Evolutionary conservation across 345 rosid genomes (phyloP).

Genomic region (Excoecaria cochinchinensis): DNA sequence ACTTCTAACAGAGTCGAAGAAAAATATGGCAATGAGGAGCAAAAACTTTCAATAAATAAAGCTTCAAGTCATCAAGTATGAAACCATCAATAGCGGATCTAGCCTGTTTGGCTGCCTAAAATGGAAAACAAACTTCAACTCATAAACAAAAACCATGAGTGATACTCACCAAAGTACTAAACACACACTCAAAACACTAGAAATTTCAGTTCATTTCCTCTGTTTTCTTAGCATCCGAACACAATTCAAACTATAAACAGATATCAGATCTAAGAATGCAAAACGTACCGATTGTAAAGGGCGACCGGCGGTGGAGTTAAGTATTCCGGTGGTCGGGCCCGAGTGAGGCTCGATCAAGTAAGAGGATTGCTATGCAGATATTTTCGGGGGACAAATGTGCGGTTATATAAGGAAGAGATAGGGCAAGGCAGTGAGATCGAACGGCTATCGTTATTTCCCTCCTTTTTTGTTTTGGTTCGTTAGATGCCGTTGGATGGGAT

Average conservation of each 20-base stretch:
- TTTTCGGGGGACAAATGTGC: neutral
- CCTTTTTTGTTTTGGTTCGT: slow-evolving; percentile 9
- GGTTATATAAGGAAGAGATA: slow-evolving; percentile 11
- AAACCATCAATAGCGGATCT: neutral
- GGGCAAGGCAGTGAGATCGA: slow-evolving; percentile 28
- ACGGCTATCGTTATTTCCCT: slow-evolving; percentile 38
- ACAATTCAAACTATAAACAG: neutral
- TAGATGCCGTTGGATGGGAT: slow-evolving; percentile 31
- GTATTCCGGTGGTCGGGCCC: slow-evolving; percentile 16
- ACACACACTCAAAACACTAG: neutral
- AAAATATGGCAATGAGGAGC: too few species aligned
- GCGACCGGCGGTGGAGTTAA: neutral
- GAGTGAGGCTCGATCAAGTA: slow-evolving; percentile 9
- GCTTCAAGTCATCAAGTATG: neutral
- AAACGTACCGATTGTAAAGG: slow-evolving; percentile 1
- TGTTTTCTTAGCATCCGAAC: neutral
- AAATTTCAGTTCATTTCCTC: neutral
- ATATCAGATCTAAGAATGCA: neutral
- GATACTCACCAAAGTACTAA: neutral
- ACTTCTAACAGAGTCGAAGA: too few species aligned
- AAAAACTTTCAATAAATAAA: neutral
- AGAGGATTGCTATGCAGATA: neutral
- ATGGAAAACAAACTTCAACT: neutral
- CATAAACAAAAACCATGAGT: neutral
- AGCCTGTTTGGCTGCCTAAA: neutral